A percentile compares a stretch with the other conserved stretches of the same genome.
Evolutionary conservation across 495 filamentous ascomycete species (phyloP).

Genomic region (Cladorrhinum samala): DNA sequence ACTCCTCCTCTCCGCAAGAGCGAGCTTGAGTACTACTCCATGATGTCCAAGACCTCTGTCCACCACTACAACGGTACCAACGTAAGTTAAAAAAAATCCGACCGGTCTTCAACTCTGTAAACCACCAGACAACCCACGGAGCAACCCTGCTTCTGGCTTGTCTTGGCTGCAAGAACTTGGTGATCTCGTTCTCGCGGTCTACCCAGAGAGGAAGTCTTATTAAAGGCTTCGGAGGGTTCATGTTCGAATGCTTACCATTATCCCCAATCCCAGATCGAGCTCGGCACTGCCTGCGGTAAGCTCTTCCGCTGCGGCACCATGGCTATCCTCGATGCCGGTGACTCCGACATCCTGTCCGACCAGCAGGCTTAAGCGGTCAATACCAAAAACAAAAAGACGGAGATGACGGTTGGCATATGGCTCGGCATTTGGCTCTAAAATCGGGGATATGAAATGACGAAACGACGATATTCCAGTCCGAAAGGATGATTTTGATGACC

Average conservation of each 20-base stretch:
- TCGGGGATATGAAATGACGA: constrained; percentile 17
- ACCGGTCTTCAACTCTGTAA: constrained; percentile 13
- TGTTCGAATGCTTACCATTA: constrained; percentile 45
- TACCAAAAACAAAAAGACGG: constrained; percentile 1
- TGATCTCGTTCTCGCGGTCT: constrained; percentile 28
- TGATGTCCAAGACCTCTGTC: constrained; percentile 87
- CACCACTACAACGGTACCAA: constrained; percentile 98
- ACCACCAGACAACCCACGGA: background rate
- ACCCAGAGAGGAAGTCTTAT: constrained; percentile 75
- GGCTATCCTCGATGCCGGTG: constrained; percentile 93
- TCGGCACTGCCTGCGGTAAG: constrained; percentile 68
- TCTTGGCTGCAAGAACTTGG: constrained; percentile 7
- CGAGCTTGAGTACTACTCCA: constrained; percentile 88
- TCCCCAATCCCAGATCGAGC: constrained; percentile 70
- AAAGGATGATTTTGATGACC: constrained; percentile 13
- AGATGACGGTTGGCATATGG: constrained; percentile 14
- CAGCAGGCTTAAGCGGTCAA: constrained; percentile 47
- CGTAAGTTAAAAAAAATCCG: constrained; percentile 56
- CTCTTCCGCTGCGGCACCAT: constrained; percentile 76
- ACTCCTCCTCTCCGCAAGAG: constrained; percentile 92
- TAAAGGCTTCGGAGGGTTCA: constrained; percentile 78
- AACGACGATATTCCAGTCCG: constrained; percentile 21
- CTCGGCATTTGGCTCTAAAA: constrained; percentile 37
- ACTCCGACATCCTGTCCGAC: constrained; percentile 88
- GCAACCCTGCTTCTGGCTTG: constrained; percentile 7